phyloP scores from a whole-genome alignment of 1,284 basidiomycete genomes.

The Trametes polyzona region DNA sequence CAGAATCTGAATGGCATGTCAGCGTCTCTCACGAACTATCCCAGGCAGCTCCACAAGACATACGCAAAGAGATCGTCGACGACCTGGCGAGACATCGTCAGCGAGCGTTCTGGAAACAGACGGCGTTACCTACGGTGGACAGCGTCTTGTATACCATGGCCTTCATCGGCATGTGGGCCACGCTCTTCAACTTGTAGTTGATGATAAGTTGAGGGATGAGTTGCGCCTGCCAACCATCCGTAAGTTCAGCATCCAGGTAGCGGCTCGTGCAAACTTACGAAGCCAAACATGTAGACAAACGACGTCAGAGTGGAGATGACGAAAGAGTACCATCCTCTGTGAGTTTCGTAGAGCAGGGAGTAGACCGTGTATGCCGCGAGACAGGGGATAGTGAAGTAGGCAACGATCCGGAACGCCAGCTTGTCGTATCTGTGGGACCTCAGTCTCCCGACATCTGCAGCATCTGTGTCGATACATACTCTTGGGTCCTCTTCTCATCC shows the following conservation, averaged over 20 bases:
- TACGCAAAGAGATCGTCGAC: conserved; percentile 95
- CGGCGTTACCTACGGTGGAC: conserved; percentile 54
- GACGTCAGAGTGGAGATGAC: conserved; percentile 86
- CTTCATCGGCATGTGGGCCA: conserved; percentile 95
- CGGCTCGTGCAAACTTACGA: conserved; percentile 59
- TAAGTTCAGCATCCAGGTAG: conserved; percentile 1
- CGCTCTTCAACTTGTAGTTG: conserved; percentile 96
- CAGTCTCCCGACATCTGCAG: conserved; percentile 9
- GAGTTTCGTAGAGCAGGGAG: conserved; percentile 87
- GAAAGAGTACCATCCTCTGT: conserved; percentile 96
- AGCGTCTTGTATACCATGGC: conserved; percentile 96
- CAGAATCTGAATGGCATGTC: conserved; percentile 63
- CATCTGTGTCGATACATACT: conserved; percentile 55
- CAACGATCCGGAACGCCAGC: conserved; percentile 90
- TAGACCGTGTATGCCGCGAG: conserved; percentile 89
- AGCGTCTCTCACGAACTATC: background rate
- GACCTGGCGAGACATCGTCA: conserved; percentile 36
- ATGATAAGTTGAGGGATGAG: conserved; percentile 92
- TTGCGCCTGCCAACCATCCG: conserved; percentile 65
- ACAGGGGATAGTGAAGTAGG: conserved; percentile 83
- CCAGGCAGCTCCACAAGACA: conserved; percentile 28
- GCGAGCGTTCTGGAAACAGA: background rate
- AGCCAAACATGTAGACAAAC: conserved; percentile 96
- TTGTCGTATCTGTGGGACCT: conserved; percentile 68
- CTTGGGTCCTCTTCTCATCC: conserved; percentile 98